These are phyloP conservation scores for Ceratobasidium theobromae DNA, from an alignment of 1,284 basidiomycete genomes.

Conservation along the genomic window DNA sequence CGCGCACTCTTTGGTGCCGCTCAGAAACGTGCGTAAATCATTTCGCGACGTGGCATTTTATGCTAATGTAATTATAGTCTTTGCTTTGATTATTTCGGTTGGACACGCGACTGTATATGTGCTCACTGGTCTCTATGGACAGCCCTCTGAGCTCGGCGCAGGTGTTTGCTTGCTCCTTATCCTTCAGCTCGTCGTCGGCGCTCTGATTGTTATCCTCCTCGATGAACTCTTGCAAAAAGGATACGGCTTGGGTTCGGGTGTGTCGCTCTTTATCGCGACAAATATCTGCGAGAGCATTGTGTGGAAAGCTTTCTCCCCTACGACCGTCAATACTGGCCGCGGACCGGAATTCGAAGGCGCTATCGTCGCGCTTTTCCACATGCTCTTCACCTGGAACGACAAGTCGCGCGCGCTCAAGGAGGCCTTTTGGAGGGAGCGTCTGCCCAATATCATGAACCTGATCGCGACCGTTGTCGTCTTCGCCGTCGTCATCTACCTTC, in stretches of 20 bases:
- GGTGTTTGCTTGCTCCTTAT: constrained; percentile 95
- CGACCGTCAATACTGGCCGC: constrained; percentile 96
- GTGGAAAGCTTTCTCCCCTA: constrained; percentile 99
- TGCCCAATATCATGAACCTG: constrained; percentile 98
- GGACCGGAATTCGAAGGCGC: constrained; percentile 99
- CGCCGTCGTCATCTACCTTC: constrained; percentile 94
- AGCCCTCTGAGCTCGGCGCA: constrained; percentile 90
- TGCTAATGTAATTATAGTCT: constrained; percentile 54
- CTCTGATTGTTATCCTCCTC: constrained; percentile 96
- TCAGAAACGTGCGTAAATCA: constrained; percentile 81
- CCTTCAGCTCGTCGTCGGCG: constrained; percentile 91
- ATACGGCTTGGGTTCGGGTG: constrained; percentile 97
- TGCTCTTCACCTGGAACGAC: constrained; percentile 98
- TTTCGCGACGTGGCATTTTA: constrained; percentile 5
- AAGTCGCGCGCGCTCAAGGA: constrained; percentile 96
- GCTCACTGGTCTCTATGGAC: constrained; percentile 94
- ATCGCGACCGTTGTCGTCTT: constrained; percentile 91
- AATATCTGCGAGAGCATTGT: constrained; percentile 99
- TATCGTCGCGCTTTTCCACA: constrained; percentile 94
- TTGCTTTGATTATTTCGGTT: constrained; percentile 94
- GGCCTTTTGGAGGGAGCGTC: constrained; percentile 96
- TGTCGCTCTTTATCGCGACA: constrained; percentile 98
- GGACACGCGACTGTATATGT: constrained; percentile 98
- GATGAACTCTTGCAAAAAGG: constrained; percentile 99
- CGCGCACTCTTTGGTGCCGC: constrained; percentile 93